Evolutionary conservation across 257 asterid species (phyloP).

Genomic region (Datura wrightii): DNA sequence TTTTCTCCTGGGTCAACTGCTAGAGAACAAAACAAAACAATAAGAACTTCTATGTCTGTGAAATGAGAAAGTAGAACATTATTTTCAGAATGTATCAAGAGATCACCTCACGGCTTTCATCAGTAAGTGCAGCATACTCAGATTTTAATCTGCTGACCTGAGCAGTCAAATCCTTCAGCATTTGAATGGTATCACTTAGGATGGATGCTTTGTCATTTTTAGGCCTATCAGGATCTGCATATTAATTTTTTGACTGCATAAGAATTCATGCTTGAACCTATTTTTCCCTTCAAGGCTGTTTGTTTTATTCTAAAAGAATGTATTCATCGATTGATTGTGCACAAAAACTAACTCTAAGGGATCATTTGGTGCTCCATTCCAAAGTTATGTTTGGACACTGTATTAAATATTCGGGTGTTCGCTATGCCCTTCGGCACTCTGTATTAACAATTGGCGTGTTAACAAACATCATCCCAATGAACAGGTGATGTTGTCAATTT

Average conservation of each 20-base stretch:
- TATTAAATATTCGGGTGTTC: conserved; percentile 11
- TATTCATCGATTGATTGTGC: conserved; percentile 11
- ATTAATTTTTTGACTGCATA: conserved; percentile 31
- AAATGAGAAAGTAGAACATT: conserved; percentile 22
- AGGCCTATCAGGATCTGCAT: conserved; percentile 98
- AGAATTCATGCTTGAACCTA: conserved; percentile 15
- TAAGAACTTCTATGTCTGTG: conserved; percentile 28
- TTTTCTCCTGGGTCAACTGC: conserved; percentile 72
- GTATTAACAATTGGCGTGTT: neutral
- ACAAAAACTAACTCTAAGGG: neutral
- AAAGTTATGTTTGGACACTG: neutral
- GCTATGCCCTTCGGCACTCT: neutral
- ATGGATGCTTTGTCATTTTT: conserved; percentile 98
- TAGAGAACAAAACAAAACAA: conserved; percentile 36
- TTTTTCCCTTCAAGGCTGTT: neutral
- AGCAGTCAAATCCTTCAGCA: conserved; percentile 84
- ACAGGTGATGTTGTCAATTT: neutral
- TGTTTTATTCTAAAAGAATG: conserved; percentile 10
- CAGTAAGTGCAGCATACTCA: conserved; percentile 78
- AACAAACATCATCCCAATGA: neutral
- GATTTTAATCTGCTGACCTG: conserved; percentile 83
- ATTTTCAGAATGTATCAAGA: conserved; percentile 19
- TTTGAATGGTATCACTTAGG: conserved; percentile 83
- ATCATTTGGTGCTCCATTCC: neutral
- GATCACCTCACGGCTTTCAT: conserved; percentile 93